Evolutionary conservation across 169 alveolate species (phyloP), one percentile per base, ranked within the genome.

Genomic region (Cryptosporidium meleagridis): DNA sequence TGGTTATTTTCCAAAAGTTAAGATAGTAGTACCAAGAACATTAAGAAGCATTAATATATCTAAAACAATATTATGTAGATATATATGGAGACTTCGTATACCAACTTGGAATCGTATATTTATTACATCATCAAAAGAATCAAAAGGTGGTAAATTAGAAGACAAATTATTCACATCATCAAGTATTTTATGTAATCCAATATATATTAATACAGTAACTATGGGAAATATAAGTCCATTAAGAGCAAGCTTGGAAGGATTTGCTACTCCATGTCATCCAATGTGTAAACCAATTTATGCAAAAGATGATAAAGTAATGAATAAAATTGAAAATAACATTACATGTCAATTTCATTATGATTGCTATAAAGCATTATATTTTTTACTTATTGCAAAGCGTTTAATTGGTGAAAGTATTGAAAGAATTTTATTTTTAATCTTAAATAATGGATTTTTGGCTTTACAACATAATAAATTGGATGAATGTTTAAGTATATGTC

Each of bases 261-360:
- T 59, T 80, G 89, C 80, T n/a, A 80, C 89, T 0, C 89, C 89
- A 80, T 80, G 89, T 23, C 73, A 80, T 65, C 89, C 89, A 62
- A 39, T 7, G 23, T 80, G 89, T 80, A 80, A 23, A 44, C 68
- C 75, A 44, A 44, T 80, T 80, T 12, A 44, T 39, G 51, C 37
- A 26, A 21, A 62, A 21, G 89, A 80, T 16, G 21, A 67, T 9
- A 62, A 59, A 41, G 51, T n/a, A 8, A 29, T 31, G 70, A 67
- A 44, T 62, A 65, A 80, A 18, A 65, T 44, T 18, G 55, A 37
- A 18, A 12, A 37, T 31, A 80, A 80, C 44, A 45, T 62, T 61
- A 80, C 52, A 33, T 80, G 89, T 39, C 65, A 62, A 65, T 61
- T n/a, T 18, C 65, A 80, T 80, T 62, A 80, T 39, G 89, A 80